phyloP scores from a whole-genome alignment of 148 eudicot genomes.

The Rhododendron ovatum region DNA sequence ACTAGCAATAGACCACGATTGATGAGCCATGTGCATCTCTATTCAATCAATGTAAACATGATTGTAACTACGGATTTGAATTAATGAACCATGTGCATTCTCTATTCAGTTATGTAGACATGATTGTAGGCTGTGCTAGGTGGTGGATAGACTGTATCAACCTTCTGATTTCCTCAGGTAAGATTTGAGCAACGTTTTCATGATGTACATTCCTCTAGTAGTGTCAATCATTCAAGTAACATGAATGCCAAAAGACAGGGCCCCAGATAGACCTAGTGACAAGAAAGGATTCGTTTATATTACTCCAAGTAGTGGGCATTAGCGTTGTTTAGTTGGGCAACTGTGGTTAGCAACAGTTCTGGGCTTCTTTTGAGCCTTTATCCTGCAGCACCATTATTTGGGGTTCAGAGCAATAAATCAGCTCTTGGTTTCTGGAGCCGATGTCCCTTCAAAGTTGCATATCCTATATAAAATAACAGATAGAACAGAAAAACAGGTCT shows the following conservation, averaged over 20 bases:
- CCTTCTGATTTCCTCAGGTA: conserved; percentile 1
- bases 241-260: neutral
- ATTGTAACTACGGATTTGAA: neutral
- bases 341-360: neutral
- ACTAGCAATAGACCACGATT: neutral
- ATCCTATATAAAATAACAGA: neutral
- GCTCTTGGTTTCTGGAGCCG: neutral
- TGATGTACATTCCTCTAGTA: neutral
- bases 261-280: neutral
- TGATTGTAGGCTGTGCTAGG: neutral
- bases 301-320: neutral
- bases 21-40: neutral
- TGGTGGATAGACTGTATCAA: neutral
- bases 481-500: neutral
- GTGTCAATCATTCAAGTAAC: neutral
- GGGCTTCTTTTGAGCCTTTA: neutral
- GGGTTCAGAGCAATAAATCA: neutral
- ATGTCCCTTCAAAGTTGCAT: neutral
- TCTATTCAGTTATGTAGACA: neutral
- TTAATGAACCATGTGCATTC: neutral
- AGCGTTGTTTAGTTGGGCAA: neutral
- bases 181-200: neutral
- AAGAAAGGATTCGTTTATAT: neutral
- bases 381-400: neutral
- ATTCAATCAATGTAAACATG: neutral